Evolutionary conservation across 805 yeast genomes (phyloP), one percentile per base, ranked within the genome.

Genomic region (Suhomyces canberraensis): DNA sequence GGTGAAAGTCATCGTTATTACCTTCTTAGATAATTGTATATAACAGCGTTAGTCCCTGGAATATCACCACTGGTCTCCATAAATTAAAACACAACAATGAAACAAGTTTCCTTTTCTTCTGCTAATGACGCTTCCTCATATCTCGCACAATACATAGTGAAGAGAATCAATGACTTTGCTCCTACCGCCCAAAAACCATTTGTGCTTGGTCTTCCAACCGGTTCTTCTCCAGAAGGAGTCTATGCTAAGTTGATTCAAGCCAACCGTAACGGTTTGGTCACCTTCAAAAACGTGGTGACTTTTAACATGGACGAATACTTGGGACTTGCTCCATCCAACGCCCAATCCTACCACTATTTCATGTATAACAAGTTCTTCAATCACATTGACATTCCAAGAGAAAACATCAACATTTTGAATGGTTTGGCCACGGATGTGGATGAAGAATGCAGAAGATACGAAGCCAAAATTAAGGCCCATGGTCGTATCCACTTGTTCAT

Each of bases 231-330:
- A 11, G 79, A 75, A 48, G 74, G 72, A 3, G 72, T 77, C 9
- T 77, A 77, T 50, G 60, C 66, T 34, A 53, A 57, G 31, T 58
- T 77, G 28, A 69, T 77, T 17, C 57, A 58, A 31, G 70, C 70
- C 8, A 60, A 76, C 56, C 61, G 64, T 38, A 44, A 47, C 16
- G 73, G 73, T 8, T 51, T 48, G 24, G 62, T 77, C 6, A 60
- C 69, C 16, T 77, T 77, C 57, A 56, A 60, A 39, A 61, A 76
- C 50, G 82, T 78, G 33, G 75, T 76, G 13, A 73, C 79, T 9
- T 78, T 78, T 61, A 76, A 77, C 54, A 77, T 76, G 81, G 82
- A 77, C 49, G 82, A 77, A 54, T 77, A 77, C 51, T 58, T 71
- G 31, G 76, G 77, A 1, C 56, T 77, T 22, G 50, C 52, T 7